A percentile compares a stretch with the other conserved stretches of the same genome.
These are phyloP conservation scores for Metschnikowia cerradonensis DNA, from an alignment of 805 yeast genomes.

Conservation along the genomic window DNA sequence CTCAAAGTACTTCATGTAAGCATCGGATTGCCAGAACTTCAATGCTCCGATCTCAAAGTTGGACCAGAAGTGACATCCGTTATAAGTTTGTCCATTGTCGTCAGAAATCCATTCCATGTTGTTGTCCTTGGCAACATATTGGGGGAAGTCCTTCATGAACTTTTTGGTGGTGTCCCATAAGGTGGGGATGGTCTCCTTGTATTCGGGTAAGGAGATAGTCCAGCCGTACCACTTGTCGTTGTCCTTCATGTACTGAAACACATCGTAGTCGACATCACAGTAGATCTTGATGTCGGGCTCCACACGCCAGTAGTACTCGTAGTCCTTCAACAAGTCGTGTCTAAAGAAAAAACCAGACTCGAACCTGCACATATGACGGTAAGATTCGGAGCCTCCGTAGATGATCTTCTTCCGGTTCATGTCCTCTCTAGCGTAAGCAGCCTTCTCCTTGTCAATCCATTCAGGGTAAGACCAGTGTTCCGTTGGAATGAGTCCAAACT, in stretches of 20 bases:
- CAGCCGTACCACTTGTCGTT: constrained; percentile 23
- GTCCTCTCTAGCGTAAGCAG: constrained; percentile 23
- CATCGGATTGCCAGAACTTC: constrained; percentile 69
- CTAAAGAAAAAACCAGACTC: constrained; percentile 21
- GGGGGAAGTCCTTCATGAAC: constrained; percentile 17
- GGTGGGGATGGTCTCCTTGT: constrained; percentile 20
- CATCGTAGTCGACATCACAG: constrained; percentile 25
- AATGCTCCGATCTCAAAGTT: constrained; percentile 79
- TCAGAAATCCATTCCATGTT: constrained; percentile 65
- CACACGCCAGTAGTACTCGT: constrained; percentile 27
- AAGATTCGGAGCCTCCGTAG: constrained; percentile 22
- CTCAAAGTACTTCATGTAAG: constrained; percentile 64
- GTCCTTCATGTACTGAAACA: constrained; percentile 22
- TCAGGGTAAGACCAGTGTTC: constrained; percentile 21
- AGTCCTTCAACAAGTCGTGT: constrained; percentile 18
- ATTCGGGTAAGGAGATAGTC: constrained; percentile 22
- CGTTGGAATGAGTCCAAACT: constrained; percentile 19
- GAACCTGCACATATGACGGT: constrained; percentile 22
- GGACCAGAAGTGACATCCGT: constrained; percentile 87
- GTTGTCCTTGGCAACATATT: constrained; percentile 19
- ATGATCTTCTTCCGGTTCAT: constrained; percentile 26
- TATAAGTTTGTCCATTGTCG: constrained; percentile 67
- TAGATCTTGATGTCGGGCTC: constrained; percentile 21
- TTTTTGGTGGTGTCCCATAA: constrained; percentile 22
- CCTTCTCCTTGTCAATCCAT: constrained; percentile 22